These are phyloP conservation scores for Clitopilus passeckerianus DNA, from an alignment of 768 basidiomycete genomes.

Conservation along the genomic window DNA sequence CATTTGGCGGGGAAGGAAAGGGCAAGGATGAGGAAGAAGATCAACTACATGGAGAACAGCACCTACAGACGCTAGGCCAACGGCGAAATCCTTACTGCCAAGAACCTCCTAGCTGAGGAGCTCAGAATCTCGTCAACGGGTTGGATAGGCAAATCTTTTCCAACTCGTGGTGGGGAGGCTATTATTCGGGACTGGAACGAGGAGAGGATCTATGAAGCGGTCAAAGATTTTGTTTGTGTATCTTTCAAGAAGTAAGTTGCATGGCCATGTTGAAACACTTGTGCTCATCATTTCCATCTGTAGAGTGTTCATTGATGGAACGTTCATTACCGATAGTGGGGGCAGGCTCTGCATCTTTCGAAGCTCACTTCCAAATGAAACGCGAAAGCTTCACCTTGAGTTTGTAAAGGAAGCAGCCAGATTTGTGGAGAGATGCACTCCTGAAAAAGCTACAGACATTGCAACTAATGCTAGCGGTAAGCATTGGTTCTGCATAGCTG, in stretches of 20 bases:
- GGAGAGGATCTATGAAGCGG: background rate
- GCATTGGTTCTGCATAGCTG: background rate
- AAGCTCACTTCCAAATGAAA: background rate
- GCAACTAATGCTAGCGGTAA: background rate
- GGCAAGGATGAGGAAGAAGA: background rate
- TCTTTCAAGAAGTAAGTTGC: background rate
- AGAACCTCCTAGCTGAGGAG: background rate
- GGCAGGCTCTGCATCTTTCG: background rate
- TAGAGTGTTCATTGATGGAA: background rate
- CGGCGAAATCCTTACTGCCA: background rate
- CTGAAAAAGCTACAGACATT: background rate
- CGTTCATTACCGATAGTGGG: background rate
- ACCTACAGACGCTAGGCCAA: background rate
- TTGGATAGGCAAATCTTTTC: background rate
- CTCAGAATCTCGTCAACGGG: background rate
- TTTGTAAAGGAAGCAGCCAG: background rate
- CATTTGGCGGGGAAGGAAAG: too few relatives aligned
- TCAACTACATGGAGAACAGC: background rate
- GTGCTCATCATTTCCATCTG: background rate
- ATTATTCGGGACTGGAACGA: background rate
- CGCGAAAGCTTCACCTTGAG: background rate
- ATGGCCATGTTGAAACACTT: background rate
- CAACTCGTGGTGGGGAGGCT: background rate
- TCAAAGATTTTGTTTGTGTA: background rate
- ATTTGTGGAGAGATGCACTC: background rate